Conservation (phyloP, 352 stramenopile genomes). For the Globisporangium orthogonon region DNA sequence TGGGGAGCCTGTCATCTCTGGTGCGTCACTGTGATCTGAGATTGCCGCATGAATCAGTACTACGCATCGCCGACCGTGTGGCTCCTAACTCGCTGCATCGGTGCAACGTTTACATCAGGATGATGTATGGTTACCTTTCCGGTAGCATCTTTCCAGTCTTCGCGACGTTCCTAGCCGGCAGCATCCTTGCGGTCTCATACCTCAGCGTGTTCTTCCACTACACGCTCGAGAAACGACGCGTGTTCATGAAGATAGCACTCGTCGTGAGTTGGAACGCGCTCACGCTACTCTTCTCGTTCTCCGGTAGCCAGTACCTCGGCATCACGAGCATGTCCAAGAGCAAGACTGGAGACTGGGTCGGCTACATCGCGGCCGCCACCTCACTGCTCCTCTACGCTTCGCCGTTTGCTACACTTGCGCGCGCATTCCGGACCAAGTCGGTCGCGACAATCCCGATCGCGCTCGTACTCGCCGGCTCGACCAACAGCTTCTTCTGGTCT, state of each 20-base stretch:
- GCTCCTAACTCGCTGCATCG: not conserved
- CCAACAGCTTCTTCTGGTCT: constrained; percentile 32
- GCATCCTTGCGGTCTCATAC: constrained; percentile 26
- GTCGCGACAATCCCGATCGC: constrained; percentile 24
- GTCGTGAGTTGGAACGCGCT: constrained; percentile 2
- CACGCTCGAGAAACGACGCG: constrained; percentile 17
- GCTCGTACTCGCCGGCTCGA: constrained; percentile 21
- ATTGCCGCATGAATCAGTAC: not conserved
- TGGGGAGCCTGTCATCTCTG: constrained; percentile 32
- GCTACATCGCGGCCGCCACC: constrained; percentile 20
- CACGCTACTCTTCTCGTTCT: constrained; percentile 3
- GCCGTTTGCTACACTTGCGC: constrained; percentile 22
- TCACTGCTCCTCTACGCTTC: constrained; percentile 31
- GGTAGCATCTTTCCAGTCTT: constrained; percentile 8
- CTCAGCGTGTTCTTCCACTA: constrained; percentile 23
- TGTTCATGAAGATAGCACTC: constrained; percentile 4
- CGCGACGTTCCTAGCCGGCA: constrained; percentile 12
- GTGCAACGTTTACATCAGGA: constrained; percentile 1
- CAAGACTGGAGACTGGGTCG: constrained; percentile 21
- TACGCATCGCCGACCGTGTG: not conserved
- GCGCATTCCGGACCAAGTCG: constrained; percentile 23
- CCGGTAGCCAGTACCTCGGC: constrained; percentile 15
- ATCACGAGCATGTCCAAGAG: constrained; percentile 21
- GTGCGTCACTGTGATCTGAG: constrained; percentile 3
- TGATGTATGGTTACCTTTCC: constrained; percentile 12